Evolutionary conservation across 352 stramenopile species (phyloP).

Genomic region (Pelagophyceae sp.): DNA sequence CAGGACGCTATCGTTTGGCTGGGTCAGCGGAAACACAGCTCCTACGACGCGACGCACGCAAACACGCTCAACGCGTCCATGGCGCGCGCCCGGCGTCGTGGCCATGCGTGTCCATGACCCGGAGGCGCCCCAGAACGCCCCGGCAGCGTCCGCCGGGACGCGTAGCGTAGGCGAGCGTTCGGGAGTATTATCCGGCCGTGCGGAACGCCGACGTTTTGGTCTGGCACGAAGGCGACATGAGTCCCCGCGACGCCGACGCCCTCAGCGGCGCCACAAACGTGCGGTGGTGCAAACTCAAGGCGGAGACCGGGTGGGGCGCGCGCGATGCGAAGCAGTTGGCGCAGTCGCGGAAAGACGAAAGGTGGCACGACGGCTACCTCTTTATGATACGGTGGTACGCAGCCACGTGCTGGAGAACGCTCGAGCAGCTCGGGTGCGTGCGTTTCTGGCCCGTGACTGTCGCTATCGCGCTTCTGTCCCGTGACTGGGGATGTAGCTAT

Average conservation of each 20-base stretch:
- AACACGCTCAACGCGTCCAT: slow-evolving; percentile 20
- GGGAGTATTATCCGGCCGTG: background rate
- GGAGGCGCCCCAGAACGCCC: no score
- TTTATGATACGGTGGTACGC: slow-evolving; percentile 16
- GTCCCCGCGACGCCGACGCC: background rate
- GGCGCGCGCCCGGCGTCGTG: no score
- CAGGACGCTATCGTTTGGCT: slow-evolving; percentile 13
- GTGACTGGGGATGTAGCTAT: no score
- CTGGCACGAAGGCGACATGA: slow-evolving; percentile 16
- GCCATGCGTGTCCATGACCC: no score
- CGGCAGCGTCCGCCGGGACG: background rate
- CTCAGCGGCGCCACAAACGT: background rate
- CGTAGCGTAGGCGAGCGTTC: background rate
- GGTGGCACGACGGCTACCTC: slow-evolving; percentile 1
- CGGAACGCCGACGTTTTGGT: background rate
- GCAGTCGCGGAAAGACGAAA: background rate
- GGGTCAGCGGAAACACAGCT: background rate
- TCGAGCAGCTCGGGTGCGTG: background rate
- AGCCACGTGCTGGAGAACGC: slow-evolving; percentile 5
- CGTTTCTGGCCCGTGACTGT: no score
- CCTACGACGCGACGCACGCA: slow-evolving; percentile 13
- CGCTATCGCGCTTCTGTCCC: no score
- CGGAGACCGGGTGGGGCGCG: background rate
- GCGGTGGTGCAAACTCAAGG: background rate
- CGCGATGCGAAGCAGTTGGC: background rate